Base-by-base conservation (phyloP, 768 basidiomycete species). In the Infundibulicybe gibba region DNA sequence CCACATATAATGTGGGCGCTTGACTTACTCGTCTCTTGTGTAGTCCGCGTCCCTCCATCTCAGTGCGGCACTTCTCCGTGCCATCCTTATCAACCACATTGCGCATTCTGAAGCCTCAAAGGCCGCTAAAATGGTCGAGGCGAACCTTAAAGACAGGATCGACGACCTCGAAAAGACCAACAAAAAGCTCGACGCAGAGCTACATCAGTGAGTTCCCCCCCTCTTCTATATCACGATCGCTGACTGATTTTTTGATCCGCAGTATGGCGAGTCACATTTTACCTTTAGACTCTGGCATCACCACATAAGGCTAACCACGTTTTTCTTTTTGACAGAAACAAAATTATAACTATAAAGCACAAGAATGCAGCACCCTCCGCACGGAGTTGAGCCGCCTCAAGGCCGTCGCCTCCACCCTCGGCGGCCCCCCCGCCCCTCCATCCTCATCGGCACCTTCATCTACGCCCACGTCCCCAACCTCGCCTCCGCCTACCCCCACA, bases 41-140 rank as follows among this genome's bases (percentile, higher is more conserved):
- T 61, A 88, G 83, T 70, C 76, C 48, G 77, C 82, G 55, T 81
- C 87, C 21, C 79, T 91, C 40, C 72, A 80, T 54, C 74, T 91
- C 55, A 88, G 86, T 68, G 83, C 87, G 56, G 81, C 84, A 42
- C 79, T 91, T 41, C 73, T 91, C 60, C 82, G 85, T 53, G 88
- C 88, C 46, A 91, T 91, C 62, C 77, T 91, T 48, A 78, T 86
- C 70, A 91, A 91, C 59, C 85, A 90, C 62, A 69, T 81, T 42
- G 85, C 87, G 55, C 87, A 90, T 67, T 85, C 84, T 32, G 89
- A 91, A 61, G 79, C 81, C 49, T 81, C 76, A 61, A 86, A 83
- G 69, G 63, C 69, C 54, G 78, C 86, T 39, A 87, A 83, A 65
- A 68, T 62, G 48, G 66, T 76, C 45, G 87, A 90, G 69, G 66